Base-by-base conservation (phyloP, 2,329 filamentous ascomycete genomes). In the Epichloe scottii region DNA sequence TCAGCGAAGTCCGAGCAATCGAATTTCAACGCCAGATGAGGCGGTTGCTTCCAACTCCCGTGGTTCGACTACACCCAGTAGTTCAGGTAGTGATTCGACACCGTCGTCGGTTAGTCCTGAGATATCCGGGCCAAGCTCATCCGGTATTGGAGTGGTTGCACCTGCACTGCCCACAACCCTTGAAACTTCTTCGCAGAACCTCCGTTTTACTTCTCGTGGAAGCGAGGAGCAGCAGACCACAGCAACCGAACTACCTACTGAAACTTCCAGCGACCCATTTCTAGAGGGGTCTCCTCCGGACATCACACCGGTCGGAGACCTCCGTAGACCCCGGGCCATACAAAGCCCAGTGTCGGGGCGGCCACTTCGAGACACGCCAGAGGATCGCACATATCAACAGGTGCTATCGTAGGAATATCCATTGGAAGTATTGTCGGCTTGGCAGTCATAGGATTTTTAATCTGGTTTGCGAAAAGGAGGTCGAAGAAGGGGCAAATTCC, bases 391-490 rank as follows among this genome's bases (percentile, higher is more conserved):
- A 42, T 54, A 15, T 46, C 61, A 5, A 62, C 58, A 3, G 59
- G 59, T 5, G 71, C 71, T 5, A 68, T 81, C 42, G 74, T 74
- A 1, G 77, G 73, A 10, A 72, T 76, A 39, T 71, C 78, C 3
- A 62, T 78, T 4, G 77, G 76, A 30, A 71, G 71, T 4, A 59
- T 77, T 2, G 69, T 72, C 0, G 63, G 55, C 15, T 34, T 66
- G 37, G 68, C 68, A 3, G 52, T 79, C 15, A 57, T 77, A 21
- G 69, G 65, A 0, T 68, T 79, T 40, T 54, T 78, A 3, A 56
- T 77, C 10, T 81, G 75, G 76, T 68, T 76, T 55, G 71, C 70
- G 68, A 73, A 55, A 68, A 68, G 42, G 54, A 62, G 48, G 57
- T 66, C 44, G 65, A 66, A 56, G 50, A 44, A 46, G 41, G 37